Percentiles rank a stretch among this genome's conserved stretches.
Evolutionary conservation across 176 grass and related monocot genomes (phyloP).

Genomic region (Oryza australiensis): DNA sequence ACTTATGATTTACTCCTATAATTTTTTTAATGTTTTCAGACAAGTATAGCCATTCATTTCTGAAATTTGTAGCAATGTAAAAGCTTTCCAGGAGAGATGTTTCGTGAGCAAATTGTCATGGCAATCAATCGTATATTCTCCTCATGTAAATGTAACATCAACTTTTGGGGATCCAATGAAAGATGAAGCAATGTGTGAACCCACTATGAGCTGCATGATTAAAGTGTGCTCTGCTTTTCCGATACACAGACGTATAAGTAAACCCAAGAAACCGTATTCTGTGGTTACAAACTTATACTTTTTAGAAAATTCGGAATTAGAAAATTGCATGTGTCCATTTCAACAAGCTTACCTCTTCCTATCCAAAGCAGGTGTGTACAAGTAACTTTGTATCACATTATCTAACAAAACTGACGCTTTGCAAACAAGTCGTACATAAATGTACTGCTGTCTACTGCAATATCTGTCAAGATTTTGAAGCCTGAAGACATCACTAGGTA

Average conservation of each 20-base stretch:
- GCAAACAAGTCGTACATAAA: conserved; percentile 21
- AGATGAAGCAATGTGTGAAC: conserved; percentile 31
- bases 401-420: conserved; percentile 13
- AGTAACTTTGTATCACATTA: conserved; percentile 18
- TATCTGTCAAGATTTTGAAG: conserved; percentile 1
- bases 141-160: conserved; percentile 18
- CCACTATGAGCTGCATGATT: conserved; percentile 38
- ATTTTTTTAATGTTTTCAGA: not conserved
- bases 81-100: not conserved
- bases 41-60: not conserved
- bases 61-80: not conserved
- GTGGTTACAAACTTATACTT: not conserved
- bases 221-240: conserved; percentile 25
- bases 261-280: conserved; percentile 29
- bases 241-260: conserved; percentile 23
- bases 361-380: conserved; percentile 26
- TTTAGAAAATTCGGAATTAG: not conserved
- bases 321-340: conserved; percentile 19
- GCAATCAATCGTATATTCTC: not conserved
- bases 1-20: too few relatives aligned
- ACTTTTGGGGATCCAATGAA: not conserved
- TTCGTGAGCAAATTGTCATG: not conserved
- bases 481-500: not conserved
- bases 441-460: not conserved
- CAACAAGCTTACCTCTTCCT: not conserved